Conservation (phyloP, 352 stramenopile species). For the Pythium pyrilobum region DNA sequence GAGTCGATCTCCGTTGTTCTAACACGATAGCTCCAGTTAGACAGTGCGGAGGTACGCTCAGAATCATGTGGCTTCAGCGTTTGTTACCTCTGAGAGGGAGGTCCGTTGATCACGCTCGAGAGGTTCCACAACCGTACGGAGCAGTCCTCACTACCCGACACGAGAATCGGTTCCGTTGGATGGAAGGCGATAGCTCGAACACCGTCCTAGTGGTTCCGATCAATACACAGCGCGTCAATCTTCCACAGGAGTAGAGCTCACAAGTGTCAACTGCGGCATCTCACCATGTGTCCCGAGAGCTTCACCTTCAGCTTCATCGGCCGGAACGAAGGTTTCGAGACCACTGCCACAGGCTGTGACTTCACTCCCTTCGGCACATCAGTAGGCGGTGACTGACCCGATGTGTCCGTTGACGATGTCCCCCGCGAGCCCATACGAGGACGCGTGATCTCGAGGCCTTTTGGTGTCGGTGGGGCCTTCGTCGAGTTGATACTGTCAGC, state of each 20-base stretch:
- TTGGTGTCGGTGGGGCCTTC: conserved; percentile 33
- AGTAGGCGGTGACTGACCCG: not conserved
- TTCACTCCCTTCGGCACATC: conserved; percentile 40
- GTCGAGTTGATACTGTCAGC: conserved; percentile 43
- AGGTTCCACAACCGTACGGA: conserved; percentile 85
- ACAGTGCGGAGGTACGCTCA: not conserved
- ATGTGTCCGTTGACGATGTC: not conserved
- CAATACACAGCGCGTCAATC: not conserved
- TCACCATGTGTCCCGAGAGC: conserved; percentile 79
- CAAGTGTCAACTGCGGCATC: no score
- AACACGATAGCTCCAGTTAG: not conserved
- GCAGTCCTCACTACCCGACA: conserved; percentile 83
- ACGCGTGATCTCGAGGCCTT: conserved; percentile 74
- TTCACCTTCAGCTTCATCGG: conserved; percentile 85
- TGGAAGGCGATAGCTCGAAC: conserved; percentile 75
- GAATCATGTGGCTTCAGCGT: not conserved
- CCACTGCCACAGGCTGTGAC: conserved; percentile 36
- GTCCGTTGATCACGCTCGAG: conserved; percentile 45
- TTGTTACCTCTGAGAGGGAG: conserved; percentile 50
- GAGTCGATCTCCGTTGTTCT: conserved; percentile 74
- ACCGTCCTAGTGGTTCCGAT: conserved; percentile 76
- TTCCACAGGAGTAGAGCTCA: no score
- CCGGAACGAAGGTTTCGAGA: conserved; percentile 58
- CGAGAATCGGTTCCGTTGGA: conserved; percentile 72
- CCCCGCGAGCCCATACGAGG: conserved; percentile 63